These are phyloP conservation scores for Globisporangium cederbergense DNA, from an alignment of 352 stramenopile genomes.

Conservation along the genomic window DNA sequence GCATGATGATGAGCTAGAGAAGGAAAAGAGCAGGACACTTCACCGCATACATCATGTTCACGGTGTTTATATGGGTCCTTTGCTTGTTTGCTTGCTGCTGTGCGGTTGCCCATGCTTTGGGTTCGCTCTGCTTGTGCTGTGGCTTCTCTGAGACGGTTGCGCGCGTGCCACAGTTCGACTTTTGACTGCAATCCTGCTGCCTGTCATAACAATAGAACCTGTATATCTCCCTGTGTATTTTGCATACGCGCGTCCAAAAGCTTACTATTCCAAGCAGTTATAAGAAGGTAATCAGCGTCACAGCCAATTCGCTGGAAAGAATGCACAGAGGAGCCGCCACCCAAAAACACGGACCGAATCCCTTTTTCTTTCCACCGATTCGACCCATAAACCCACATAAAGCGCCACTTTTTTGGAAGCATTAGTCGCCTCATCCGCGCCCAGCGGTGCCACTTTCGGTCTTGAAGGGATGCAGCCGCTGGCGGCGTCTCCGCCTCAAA, in stretches of 20 bases:
- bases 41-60: too few species aligned
- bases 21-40: too few species aligned
- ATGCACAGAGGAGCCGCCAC: neutral
- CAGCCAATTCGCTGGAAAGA: conserved; percentile 4
- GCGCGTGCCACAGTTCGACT: too few species aligned
- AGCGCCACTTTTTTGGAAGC: conserved; percentile 13
- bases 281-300: neutral
- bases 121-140: too few species aligned
- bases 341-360: neutral
- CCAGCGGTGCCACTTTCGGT: conserved; percentile 16
- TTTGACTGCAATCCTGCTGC: too few species aligned
- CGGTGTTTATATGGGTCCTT: too few species aligned
- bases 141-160: too few species aligned
- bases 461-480: conserved; percentile 35
- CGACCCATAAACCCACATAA: neutral
- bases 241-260: neutral
- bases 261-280: neutral
- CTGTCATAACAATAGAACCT: too few species aligned
- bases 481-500: neutral
- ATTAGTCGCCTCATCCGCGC: conserved; percentile 6
- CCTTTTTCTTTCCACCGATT: conserved; percentile 4
- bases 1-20: too few species aligned
- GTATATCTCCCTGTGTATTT: neutral
- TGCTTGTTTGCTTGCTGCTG: too few species aligned
- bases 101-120: too few species aligned